Percentiles rank a stretch among this genome's conserved stretches.
Evolutionary conservation across 2,329 filamentous ascomycete species (phyloP).

Genomic region (Geosmithia morbida): DNA sequence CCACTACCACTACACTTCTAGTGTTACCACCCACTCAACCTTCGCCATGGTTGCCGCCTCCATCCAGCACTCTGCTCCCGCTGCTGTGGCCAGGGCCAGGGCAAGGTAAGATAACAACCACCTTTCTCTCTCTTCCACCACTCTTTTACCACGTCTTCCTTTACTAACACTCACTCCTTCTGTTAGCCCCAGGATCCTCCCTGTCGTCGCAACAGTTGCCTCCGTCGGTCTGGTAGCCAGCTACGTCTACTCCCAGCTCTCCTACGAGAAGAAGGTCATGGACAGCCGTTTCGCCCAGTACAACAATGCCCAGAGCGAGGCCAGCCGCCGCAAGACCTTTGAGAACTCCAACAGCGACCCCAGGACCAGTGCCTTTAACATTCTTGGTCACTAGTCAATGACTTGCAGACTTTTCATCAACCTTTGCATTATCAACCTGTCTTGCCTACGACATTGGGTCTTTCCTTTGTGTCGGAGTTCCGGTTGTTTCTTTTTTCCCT

Average conservation of each 20-base stretch:
- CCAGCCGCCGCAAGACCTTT: slow-evolving; percentile 11
- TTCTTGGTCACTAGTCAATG: slow-evolving; percentile 6
- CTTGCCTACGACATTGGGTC: too few relatives aligned
- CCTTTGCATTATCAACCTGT: too few relatives aligned
- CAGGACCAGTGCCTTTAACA: slow-evolving; percentile 12
- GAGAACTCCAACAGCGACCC: slow-evolving; percentile 11
- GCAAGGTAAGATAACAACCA: background rate
- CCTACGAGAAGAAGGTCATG: slow-evolving; percentile 10
- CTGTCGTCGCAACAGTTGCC: background rate
- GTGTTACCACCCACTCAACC: background rate
- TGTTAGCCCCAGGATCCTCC: slow-evolving; percentile 1
- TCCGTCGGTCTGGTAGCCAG: slow-evolving; percentile 9
- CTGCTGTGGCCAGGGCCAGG: background rate
- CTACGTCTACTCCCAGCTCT: slow-evolving; percentile 13
- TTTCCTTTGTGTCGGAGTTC: too few relatives aligned
- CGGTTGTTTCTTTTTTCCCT: too few relatives aligned
- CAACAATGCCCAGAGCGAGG: slow-evolving; percentile 15
- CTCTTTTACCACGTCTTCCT: background rate
- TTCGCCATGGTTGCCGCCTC: background rate
- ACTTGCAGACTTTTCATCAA: background rate
- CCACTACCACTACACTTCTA: too few relatives aligned
- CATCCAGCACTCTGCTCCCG: background rate
- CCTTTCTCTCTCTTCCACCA: background rate
- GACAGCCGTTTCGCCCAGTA: slow-evolving; percentile 17
- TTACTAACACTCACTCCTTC: background rate